Evolutionary conservation across 73 alveolate species (phyloP).

Genomic region (Paramecium pentaurelia): DNA sequence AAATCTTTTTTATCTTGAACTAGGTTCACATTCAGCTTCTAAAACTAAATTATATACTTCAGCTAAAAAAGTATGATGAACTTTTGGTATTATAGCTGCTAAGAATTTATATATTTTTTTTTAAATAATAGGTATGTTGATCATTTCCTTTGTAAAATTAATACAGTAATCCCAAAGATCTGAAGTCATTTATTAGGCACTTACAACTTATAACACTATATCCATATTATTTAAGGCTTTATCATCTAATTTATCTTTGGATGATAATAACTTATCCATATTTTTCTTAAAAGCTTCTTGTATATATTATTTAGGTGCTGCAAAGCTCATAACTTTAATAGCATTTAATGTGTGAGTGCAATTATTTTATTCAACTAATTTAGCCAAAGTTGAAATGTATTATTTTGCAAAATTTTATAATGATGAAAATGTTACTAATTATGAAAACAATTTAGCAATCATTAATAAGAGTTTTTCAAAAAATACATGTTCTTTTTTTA

Average conservation of each 20-base stretch:
- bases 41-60: constrained; percentile 42
- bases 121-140: neutral
- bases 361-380: neutral
- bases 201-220: constrained; percentile 32
- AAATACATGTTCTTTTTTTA: neutral
- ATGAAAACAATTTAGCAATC: neutral
- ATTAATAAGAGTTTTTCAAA: neutral
- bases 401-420: neutral
- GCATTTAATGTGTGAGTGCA: neutral
- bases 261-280: neutral
- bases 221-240: constrained; percentile 35
- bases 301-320: neutral
- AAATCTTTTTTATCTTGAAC: constrained; percentile 52
- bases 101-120: constrained; percentile 55
- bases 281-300: neutral
- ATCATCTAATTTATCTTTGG: constrained; percentile 19
- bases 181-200: constrained; percentile 14
- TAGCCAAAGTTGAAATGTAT: constrained; percentile 20
- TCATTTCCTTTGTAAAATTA: constrained; percentile 24
- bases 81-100: constrained; percentile 4
- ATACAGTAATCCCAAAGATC: constrained; percentile 55
- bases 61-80: constrained; percentile 42
- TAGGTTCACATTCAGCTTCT: constrained; percentile 38
- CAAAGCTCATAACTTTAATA: constrained; percentile 1
- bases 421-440: neutral